phyloP scores from a whole-genome alignment of 2,329 filamentous ascomycete genomes.

The Fusarium sp. region DNA sequence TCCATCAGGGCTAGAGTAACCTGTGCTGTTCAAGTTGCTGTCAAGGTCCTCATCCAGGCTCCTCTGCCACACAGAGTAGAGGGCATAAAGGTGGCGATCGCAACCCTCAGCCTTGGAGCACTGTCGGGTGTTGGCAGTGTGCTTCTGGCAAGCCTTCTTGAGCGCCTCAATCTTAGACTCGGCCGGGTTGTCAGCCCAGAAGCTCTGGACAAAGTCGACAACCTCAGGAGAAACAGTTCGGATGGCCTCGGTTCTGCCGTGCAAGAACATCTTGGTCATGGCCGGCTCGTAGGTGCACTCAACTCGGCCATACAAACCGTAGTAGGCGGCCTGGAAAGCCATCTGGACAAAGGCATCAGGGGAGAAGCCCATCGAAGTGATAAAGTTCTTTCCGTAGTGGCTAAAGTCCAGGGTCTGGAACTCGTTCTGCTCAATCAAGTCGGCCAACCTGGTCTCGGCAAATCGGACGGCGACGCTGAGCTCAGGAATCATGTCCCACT shows the following conservation, averaged over 20 bases:
- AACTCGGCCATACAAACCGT: constrained; percentile 91
- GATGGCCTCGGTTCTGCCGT: constrained; percentile 94
- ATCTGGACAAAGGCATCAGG: constrained; percentile 98
- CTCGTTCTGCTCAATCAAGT: constrained; percentile 96
- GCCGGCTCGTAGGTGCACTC: constrained; percentile 98
- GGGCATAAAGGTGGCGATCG: constrained; percentile 91
- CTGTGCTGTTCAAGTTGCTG: constrained; percentile 67
- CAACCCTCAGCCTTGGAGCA: constrained; percentile 92
- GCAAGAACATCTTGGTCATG: constrained; percentile 95
- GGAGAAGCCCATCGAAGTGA: constrained; percentile 96
- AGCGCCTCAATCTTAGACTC: constrained; percentile 88
- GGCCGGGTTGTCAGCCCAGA: constrained; percentile 91
- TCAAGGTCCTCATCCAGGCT: constrained; percentile 75
- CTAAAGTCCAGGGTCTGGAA: constrained; percentile 91
- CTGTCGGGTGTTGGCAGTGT: constrained; percentile 81
- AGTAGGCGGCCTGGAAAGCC: constrained; percentile 98
- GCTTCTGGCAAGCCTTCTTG: constrained; percentile 83
- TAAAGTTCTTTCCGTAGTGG: constrained; percentile 95
- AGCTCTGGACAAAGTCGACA: constrained; percentile 89
- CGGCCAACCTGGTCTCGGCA: constrained; percentile 91
- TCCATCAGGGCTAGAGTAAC: constrained; percentile 71
- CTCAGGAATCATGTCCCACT: constrained; percentile 97
- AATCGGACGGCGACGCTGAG: constrained; percentile 92
- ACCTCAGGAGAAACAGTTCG: constrained; percentile 85
- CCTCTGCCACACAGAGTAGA: constrained; percentile 95